Conservation (phyloP, 305 asterid species). For the Solanum aculeatissimum region DNA sequence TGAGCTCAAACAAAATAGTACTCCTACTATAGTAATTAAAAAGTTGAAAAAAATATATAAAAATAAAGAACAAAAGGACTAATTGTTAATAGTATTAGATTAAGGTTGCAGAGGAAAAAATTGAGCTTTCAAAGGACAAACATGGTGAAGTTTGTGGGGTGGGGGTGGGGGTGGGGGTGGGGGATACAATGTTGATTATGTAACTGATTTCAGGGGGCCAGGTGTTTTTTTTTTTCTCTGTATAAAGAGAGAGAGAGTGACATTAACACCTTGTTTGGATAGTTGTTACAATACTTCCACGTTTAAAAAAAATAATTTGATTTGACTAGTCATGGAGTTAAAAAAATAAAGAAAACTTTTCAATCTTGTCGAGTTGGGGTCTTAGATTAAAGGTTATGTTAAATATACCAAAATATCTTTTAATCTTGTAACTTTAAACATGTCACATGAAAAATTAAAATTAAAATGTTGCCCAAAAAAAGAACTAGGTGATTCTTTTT, state of each 20-base stretch:
- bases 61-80: not conserved
- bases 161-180: not conserved
- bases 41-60: not conserved
- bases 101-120: conserved; percentile 5
- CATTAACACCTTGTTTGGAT: not conserved
- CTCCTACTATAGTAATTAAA: not conserved
- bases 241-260: conserved; percentile 3
- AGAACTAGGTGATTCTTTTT: too few relatives aligned
- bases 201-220: conserved; percentile 31
- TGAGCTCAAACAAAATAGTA: not conserved
- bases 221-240: conserved; percentile 20
- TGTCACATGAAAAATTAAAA: too few relatives aligned
- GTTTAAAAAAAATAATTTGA: too few relatives aligned
- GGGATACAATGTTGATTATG: conserved; percentile 24
- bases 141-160: not conserved
- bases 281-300: too few relatives aligned
- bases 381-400: too few relatives aligned
- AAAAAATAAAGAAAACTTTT: too few relatives aligned
- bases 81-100: not conserved
- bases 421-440: too few relatives aligned
- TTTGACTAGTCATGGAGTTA: too few relatives aligned
- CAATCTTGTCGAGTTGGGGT: too few relatives aligned
- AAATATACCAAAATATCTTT: too few relatives aligned
- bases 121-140: conserved; percentile 3
- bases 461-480: too few relatives aligned